Evolutionary conservation across 2,329 filamentous ascomycete genomes (phyloP).

Genomic region (Westerdykella ornata): DNA sequence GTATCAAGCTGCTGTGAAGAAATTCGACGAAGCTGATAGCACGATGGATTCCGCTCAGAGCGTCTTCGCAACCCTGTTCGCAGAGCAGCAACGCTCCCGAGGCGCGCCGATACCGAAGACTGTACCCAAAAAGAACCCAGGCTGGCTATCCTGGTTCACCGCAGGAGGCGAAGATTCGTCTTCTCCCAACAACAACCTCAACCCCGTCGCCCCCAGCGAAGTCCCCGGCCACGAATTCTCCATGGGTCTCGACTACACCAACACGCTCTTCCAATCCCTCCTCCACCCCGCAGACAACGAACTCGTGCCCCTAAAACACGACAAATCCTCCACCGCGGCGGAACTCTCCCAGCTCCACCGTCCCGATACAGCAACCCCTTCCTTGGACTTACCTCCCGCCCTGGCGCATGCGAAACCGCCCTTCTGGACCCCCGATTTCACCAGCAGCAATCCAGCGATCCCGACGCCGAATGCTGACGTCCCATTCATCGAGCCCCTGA

Average conservation of each 20-base stretch:
- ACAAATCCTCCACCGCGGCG: conserved; percentile 29
- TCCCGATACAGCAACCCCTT: conserved; percentile 18
- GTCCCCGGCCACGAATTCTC: conserved; percentile 45
- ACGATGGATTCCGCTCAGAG: conserved; percentile 37
- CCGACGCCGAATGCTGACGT: conserved; percentile 19
- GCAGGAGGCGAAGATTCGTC: conserved; percentile 24
- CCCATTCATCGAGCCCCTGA: conserved; percentile 27
- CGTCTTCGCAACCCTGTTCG: conserved; percentile 48
- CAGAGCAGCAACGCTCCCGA: conserved; percentile 48
- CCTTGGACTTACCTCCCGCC: conserved; percentile 37
- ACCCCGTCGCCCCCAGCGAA: conserved; percentile 12
- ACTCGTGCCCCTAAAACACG: conserved; percentile 22
- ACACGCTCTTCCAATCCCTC: conserved; percentile 41
- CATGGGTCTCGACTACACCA: conserved; percentile 49
- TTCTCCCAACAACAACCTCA: conserved; percentile 5
- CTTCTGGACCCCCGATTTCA: conserved; percentile 26
- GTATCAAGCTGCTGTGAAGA: conserved; percentile 39
- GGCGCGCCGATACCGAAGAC: conserved; percentile 5
- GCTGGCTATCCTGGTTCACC: conserved; percentile 37
- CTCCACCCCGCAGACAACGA: conserved; percentile 22
- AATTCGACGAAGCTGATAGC: conserved; percentile 29
- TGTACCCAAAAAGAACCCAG: conserved; percentile 4
- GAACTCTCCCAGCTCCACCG: conserved; percentile 34
- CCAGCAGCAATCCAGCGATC: conserved; percentile 18
- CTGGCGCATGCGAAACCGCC: conserved; percentile 23